These are phyloP conservation scores for Aspergillus nanangensis DNA, from an alignment of 495 filamentous ascomycete genomes.

Conservation along the genomic window DNA sequence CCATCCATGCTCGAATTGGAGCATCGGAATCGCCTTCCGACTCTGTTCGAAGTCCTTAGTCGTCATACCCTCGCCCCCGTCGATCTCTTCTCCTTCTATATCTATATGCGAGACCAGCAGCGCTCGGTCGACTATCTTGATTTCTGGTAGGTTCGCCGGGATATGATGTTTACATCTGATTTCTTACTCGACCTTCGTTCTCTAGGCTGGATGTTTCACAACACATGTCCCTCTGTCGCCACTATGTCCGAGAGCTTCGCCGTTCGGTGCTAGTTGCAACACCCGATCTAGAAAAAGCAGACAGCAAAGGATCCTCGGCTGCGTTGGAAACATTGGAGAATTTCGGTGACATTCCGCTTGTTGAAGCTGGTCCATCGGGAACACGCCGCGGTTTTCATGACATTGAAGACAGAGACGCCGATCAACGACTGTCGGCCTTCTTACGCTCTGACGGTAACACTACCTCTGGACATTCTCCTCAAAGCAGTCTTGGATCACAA, in stretches of 20 bases:
- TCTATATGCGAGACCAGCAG: conserved; percentile 99
- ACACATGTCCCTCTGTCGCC: conserved; percentile 95
- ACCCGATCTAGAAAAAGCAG: conserved; percentile 77
- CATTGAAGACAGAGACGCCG: conserved; percentile 58
- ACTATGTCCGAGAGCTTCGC: conserved; percentile 94
- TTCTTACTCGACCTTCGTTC: conserved; percentile 6
- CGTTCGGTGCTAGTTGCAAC: conserved; percentile 90
- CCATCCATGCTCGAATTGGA: conserved; percentile 29
- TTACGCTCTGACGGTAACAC: conserved; percentile 65
- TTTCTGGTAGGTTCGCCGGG: conserved; percentile 67
- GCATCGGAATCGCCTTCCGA: conserved; percentile 80
- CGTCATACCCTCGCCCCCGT: conserved; percentile 87
- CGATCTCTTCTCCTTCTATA: conserved; percentile 98
- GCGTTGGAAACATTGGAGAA: conserved; percentile 70
- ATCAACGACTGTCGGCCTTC: conserved; percentile 85
- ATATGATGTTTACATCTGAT: neutral
- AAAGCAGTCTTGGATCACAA: conserved; percentile 59
- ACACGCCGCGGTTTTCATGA: conserved; percentile 31
- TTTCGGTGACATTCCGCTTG: conserved; percentile 51
- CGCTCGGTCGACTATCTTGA: conserved; percentile 96
- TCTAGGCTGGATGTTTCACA: conserved; percentile 97
- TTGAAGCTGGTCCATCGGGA: conserved; percentile 42
- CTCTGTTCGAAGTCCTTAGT: conserved; percentile 90
- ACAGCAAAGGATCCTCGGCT: conserved; percentile 78
- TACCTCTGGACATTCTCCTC: conserved; percentile 62